Percentiles rank a stretch among this genome's conserved stretches.
phyloP scores from a whole-genome alignment of 768 basidiomycete genomes.

The Xerocomus spinulosus region DNA sequence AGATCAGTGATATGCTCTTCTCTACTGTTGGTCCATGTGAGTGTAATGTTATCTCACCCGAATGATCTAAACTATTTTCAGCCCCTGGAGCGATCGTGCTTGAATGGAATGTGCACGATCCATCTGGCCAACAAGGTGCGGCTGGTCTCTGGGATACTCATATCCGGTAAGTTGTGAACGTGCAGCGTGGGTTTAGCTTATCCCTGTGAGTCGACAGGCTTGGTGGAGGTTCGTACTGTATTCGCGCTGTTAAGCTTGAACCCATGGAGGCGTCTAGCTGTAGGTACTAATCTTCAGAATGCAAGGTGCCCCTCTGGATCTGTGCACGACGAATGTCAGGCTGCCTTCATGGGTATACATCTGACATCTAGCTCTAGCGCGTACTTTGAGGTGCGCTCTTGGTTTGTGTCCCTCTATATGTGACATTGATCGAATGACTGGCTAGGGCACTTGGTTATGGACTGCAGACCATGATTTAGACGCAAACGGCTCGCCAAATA shows the following conservation, averaged over 20 bases:
- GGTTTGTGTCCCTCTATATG: not conserved
- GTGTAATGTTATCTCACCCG: not conserved
- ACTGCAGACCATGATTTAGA: conserved; percentile 64
- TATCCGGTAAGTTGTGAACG: conserved; percentile 23
- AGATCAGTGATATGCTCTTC: conserved; percentile 64
- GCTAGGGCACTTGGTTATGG: conserved; percentile 75
- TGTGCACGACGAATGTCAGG: conserved; percentile 45
- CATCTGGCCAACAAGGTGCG: conserved; percentile 45
- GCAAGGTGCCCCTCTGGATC: conserved; percentile 40
- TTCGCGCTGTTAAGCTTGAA: not conserved
- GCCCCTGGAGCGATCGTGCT: conserved; percentile 44
- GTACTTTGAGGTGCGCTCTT: conserved; percentile 53
- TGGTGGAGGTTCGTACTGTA: conserved; percentile 21
- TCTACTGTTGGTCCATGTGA: conserved; percentile 47
- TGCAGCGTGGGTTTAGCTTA: not conserved
- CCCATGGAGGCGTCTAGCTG: conserved; percentile 31
- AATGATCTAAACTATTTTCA: conserved; percentile 2
- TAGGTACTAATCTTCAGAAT: conserved; percentile 50
- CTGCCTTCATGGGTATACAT: conserved; percentile 64
- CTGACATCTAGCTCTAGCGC: conserved; percentile 50
- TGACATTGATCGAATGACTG: not conserved
- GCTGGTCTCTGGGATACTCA: conserved; percentile 52
- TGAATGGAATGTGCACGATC: conserved; percentile 60
- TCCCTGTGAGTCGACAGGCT: conserved; percentile 10
- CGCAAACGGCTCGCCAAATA: conserved; percentile 45